Evolutionary conservation across 768 basidiomycete genomes (phyloP).

Genomic region (Amanita molliuscula): DNA sequence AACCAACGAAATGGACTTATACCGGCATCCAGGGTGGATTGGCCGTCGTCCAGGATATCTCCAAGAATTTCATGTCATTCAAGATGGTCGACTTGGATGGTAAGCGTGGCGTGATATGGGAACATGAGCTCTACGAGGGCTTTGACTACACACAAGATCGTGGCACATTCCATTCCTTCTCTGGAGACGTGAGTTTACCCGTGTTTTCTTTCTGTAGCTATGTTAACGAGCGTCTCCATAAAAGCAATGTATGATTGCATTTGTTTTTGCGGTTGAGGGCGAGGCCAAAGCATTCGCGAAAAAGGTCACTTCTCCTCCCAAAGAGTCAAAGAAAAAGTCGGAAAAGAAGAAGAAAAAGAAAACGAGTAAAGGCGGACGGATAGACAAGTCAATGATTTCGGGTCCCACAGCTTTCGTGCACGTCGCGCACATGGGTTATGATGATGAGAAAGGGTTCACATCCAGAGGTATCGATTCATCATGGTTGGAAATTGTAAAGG

Average conservation of each 20-base stretch:
- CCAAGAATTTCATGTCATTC: constrained; percentile 48
- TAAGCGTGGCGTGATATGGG: constrained; percentile 85
- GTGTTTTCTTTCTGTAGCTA: background rate
- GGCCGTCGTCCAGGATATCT: constrained; percentile 55
- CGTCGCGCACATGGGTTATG: constrained; percentile 93
- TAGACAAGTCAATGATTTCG: constrained; percentile 91
- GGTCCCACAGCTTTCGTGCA: constrained; percentile 79
- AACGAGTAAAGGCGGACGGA: constrained; percentile 55
- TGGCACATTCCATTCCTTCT: constrained; percentile 87
- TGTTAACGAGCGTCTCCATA: constrained; percentile 3
- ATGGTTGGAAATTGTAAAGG: constrained; percentile 67
- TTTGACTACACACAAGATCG: constrained; percentile 79
- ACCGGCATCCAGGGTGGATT: constrained; percentile 82
- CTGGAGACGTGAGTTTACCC: constrained; percentile 70
- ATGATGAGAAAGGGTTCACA: constrained; percentile 77
- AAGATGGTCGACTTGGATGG: constrained; percentile 79
- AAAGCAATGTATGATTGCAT: constrained; percentile 86
- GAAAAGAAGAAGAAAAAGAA: constrained; percentile 58
- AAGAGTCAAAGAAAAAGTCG: constrained; percentile 34
- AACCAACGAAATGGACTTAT: constrained; percentile 74
- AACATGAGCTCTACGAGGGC: constrained; percentile 80
- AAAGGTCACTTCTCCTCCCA: constrained; percentile 42
- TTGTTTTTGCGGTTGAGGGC: constrained; percentile 80
- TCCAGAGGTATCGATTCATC: constrained; percentile 83
- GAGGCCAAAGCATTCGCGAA: constrained; percentile 84